These are phyloP conservation scores for Carex kokanica DNA, from an alignment of 176 grass and related monocot species.

Conservation along the genomic window DNA sequence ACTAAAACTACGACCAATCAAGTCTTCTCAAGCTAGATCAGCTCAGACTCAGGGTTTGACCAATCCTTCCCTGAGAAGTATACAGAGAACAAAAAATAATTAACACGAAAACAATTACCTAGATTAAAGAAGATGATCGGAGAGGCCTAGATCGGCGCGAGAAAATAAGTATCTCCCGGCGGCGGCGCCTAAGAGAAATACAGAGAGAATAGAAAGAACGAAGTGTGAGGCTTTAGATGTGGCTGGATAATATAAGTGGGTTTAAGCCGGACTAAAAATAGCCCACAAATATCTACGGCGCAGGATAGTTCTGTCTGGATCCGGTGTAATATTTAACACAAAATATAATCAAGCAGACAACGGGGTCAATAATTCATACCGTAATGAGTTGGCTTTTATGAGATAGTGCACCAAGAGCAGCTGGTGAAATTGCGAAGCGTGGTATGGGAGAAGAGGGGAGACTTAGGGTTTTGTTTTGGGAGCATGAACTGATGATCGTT, in stretches of 20 bases:
- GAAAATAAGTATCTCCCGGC: neutral
- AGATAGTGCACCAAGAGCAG: neutral
- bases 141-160: constrained; percentile 6
- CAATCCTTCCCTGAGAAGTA: neutral
- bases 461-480: constrained; percentile 22
- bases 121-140: neutral
- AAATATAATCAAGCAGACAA: neutral
- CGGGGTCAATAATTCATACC: neutral
- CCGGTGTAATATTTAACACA: neutral
- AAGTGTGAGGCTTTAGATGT: constrained; percentile 1
- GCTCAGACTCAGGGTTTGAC: neutral
- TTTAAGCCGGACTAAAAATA: constrained; percentile 5
- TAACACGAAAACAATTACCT: neutral
- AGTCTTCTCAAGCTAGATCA: neutral
- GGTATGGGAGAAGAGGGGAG: neutral
- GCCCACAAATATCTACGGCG: neutral
- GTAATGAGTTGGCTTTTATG: neutral
- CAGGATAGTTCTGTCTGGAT: neutral
- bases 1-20: neutral
- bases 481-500: neutral
- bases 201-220: neutral
- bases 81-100: neutral
- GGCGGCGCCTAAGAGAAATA: constrained; percentile 1
- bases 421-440: neutral
- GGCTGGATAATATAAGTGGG: constrained; percentile 29